Evolutionary conservation across 2,329 filamentous ascomycete species (phyloP).

Genomic region (Cladosporium colombiae): DNA sequence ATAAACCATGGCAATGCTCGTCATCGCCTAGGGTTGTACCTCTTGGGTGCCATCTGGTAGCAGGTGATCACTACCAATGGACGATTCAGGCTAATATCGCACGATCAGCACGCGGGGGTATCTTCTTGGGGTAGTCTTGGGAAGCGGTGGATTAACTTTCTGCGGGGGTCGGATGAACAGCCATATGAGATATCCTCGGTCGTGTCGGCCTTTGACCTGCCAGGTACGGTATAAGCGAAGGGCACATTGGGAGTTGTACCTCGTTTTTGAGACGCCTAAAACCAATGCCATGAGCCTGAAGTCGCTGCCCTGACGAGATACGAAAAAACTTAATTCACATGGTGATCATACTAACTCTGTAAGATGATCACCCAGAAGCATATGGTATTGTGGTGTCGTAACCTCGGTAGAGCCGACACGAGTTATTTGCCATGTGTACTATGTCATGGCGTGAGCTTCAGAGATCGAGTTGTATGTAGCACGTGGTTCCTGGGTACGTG

Average conservation of each 20-base stretch:
- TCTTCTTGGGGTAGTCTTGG: slow-evolving; percentile 8
- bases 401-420: neutral
- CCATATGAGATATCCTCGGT: slow-evolving; percentile 1
- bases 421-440: neutral
- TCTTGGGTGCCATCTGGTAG: neutral
- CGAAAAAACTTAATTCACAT: too few species aligned
- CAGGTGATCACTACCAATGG: neutral
- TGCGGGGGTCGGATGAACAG: slow-evolving; percentile 1
- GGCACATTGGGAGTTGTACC: neutral
- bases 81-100: slow-evolving; percentile 2
- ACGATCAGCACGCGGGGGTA: neutral
- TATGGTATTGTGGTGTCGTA: neutral
- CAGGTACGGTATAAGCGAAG: neutral
- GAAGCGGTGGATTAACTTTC: neutral
- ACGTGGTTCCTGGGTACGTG: neutral
- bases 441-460: neutral
- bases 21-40: neutral
- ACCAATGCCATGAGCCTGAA: neutral
- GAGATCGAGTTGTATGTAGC: neutral
- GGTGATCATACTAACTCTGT: too few species aligned
- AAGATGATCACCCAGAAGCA: neutral
- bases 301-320: neutral
- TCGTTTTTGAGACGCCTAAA: slow-evolving; percentile 3
- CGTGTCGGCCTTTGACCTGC: slow-evolving; percentile 7
- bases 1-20: neutral